phyloP scores from a whole-genome alignment of 495 filamentous ascomycete genomes.

The Xylaria acuta region DNA sequence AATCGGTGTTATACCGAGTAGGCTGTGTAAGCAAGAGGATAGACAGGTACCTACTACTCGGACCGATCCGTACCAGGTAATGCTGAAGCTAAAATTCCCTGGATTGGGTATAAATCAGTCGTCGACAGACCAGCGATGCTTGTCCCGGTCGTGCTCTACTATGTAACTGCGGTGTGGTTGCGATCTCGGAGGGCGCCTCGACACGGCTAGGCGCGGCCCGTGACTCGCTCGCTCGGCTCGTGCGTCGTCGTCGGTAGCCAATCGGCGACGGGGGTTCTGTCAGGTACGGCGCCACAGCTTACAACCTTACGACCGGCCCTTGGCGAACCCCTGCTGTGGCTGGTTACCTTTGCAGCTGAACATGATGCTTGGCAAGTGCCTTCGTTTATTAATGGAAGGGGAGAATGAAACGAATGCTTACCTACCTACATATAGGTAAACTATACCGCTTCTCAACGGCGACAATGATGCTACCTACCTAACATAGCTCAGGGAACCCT shows the following conservation, averaged over 20 bases:
- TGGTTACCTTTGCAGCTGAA: not conserved
- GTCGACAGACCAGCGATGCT: not conserved
- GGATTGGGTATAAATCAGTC: not conserved
- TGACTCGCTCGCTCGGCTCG: not conserved
- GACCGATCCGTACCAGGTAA: not conserved
- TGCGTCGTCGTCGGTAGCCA: not conserved
- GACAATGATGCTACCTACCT: too few relatives aligned
- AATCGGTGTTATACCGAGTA: not conserved
- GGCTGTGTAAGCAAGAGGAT: not conserved
- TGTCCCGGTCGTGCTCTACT: not conserved
- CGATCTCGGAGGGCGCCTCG: conserved; percentile 24
- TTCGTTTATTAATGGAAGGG: too few relatives aligned
- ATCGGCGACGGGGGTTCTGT: not conserved
- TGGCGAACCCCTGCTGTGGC: conserved; percentile 9
- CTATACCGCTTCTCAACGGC: too few relatives aligned
- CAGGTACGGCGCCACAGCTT: not conserved
- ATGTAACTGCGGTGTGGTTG: conserved; percentile 13
- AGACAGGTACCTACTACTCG: too few relatives aligned
- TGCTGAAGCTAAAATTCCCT: not conserved
- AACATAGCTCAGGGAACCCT: too few relatives aligned
- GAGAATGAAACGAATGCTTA: too few relatives aligned
- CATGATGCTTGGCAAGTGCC: not conserved
- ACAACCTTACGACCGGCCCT: too few relatives aligned
- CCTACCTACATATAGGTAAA: too few relatives aligned
- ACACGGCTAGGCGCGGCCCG: conserved; percentile 4